Conservation (phyloP, 2,329 filamentous ascomycete genomes). For the Aspergillus sp. region DNA sequence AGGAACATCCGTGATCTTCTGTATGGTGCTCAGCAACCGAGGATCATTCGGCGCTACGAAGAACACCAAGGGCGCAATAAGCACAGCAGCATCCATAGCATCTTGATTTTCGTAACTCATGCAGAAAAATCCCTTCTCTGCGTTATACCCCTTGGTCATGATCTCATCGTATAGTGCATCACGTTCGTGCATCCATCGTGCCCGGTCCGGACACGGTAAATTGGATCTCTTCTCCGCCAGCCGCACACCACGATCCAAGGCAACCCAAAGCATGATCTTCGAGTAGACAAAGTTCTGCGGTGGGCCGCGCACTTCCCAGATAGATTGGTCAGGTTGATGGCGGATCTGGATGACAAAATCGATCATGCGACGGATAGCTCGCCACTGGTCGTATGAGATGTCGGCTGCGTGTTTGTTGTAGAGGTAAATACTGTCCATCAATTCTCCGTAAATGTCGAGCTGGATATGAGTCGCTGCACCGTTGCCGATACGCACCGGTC, state of each 20-base stretch:
- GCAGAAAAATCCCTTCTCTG: constrained; percentile 67
- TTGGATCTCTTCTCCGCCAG: constrained; percentile 70
- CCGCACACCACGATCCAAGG: constrained; percentile 72
- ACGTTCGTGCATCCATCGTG: constrained; percentile 65
- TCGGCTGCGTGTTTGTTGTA: constrained; percentile 80
- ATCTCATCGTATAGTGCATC: constrained; percentile 73
- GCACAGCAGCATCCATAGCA: constrained; percentile 63
- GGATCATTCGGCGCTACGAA: constrained; percentile 78
- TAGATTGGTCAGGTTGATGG: constrained; percentile 73
- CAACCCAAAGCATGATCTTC: constrained; percentile 83
- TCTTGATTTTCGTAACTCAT: constrained; percentile 75
- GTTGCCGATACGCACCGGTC: constrained; percentile 74
- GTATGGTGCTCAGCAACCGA: constrained; percentile 70
- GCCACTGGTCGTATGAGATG: constrained; percentile 75
- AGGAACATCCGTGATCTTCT: constrained; percentile 69
- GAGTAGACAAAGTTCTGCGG: constrained; percentile 72
- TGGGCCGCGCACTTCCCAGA: constrained; percentile 69
- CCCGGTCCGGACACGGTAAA: constrained; percentile 70
- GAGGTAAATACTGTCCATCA: constrained; percentile 75
- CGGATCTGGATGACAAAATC: constrained; percentile 64
- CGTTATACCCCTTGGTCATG: constrained; percentile 77
- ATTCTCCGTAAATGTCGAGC: constrained; percentile 77
- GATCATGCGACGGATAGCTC: constrained; percentile 65
- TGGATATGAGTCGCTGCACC: constrained; percentile 72
- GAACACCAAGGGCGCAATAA: constrained; percentile 76